These are phyloP conservation scores for Exobasidium cylindrosporum DNA, from an alignment of 1,284 basidiomycete genomes.

Conservation along the genomic window DNA sequence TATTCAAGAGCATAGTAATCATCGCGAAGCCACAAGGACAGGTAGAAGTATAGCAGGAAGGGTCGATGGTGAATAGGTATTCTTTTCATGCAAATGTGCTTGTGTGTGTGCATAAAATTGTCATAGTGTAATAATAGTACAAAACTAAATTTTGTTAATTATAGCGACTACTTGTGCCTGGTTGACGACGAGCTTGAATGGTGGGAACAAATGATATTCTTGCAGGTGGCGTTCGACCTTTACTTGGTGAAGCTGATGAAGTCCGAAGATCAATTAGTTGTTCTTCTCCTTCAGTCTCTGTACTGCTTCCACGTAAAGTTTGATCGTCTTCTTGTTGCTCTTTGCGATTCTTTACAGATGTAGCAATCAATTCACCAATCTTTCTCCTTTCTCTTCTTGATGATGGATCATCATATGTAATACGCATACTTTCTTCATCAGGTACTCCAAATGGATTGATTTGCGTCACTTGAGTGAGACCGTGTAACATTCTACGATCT, in stretches of 20 bases:
- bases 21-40: background rate
- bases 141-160: no score
- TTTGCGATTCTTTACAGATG: background rate
- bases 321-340: background rate
- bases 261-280: background rate
- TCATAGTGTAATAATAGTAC: background rate
- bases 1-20: conserved; percentile 3
- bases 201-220: background rate
- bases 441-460: background rate
- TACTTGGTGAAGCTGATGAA: background rate
- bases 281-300: conserved; percentile 1
- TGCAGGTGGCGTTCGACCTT: background rate
- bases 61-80: background rate
- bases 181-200: conserved; percentile 6
- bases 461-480: background rate
- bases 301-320: background rate
- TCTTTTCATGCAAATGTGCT: background rate
- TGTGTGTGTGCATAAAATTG: background rate
- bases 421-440: background rate
- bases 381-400: conserved; percentile 4
- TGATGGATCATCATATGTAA: background rate
- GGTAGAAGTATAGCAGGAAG: background rate
- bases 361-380: background rate
- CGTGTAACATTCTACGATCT: background rate
- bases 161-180: background rate